Conservation (phyloP, 106 monocot species). For the Allium sativum region DNA sequence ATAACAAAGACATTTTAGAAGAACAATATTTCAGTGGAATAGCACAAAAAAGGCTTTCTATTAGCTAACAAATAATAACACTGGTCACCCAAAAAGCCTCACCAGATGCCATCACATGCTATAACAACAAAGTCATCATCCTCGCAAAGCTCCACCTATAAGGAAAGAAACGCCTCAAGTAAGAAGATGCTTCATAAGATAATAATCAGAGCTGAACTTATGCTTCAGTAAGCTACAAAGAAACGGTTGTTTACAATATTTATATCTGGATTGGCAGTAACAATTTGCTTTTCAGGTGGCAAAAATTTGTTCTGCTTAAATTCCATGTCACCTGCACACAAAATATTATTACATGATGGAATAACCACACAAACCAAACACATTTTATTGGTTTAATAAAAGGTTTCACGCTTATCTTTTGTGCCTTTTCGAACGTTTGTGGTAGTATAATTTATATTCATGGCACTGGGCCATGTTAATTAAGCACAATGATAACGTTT, state of each 20-base stretch:
- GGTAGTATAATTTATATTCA: too few species aligned
- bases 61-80: too few species aligned
- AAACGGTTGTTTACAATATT: constrained; percentile 33
- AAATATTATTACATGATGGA: background rate
- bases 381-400: too few species aligned
- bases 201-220: background rate
- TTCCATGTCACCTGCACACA: constrained; percentile 80
- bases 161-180: background rate
- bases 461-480: too few species aligned
- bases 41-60: too few species aligned
- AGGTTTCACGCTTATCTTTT: too few species aligned
- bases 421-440: too few species aligned
- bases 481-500: too few species aligned
- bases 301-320: constrained; percentile 93
- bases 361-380: background rate
- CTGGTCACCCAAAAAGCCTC: background rate
- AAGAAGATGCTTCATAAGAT: background rate
- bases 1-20: too few species aligned
- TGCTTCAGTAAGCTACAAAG: background rate
- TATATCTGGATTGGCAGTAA: constrained; percentile 85
- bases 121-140: constrained; percentile 89
- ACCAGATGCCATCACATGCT: constrained; percentile 97
- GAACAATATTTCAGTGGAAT: too few species aligned
- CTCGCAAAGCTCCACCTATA: constrained; percentile 84
- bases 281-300: constrained; percentile 80